Conservation (phyloP, 2,329 filamentous ascomycete genomes). For the Monosporascus cannonballus region DNA sequence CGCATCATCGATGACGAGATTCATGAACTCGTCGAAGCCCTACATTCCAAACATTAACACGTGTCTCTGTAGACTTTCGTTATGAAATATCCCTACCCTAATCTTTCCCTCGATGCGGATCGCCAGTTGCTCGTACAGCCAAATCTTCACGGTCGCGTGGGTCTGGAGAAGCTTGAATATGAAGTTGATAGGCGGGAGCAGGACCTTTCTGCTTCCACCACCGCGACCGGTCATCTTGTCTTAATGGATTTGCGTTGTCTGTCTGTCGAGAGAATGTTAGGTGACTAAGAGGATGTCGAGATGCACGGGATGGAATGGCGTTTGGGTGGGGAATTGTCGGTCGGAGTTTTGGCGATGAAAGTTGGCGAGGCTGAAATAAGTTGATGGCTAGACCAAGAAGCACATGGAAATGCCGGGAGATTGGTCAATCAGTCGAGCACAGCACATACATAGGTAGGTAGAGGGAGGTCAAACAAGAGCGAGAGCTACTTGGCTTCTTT, state of each 20-base stretch:
- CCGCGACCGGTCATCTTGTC: slow-evolving; percentile 52
- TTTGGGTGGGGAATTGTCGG: no score
- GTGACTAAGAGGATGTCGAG: no score
- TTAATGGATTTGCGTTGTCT: background rate
- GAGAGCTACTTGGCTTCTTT: no score
- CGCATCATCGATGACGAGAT: slow-evolving; percentile 91
- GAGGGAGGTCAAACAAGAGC: no score
- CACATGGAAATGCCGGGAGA: no score
- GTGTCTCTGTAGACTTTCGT: background rate
- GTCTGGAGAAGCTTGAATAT: slow-evolving; percentile 86
- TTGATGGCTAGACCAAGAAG: no score
- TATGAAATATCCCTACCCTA: slow-evolving; percentile 53
- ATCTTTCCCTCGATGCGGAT: slow-evolving; percentile 97
- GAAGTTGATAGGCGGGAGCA: slow-evolving; percentile 67
- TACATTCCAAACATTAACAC: slow-evolving; percentile 29
- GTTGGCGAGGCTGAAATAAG: background rate
- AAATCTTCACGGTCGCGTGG: slow-evolving; percentile 83
- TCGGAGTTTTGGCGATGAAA: background rate
- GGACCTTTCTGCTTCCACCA: slow-evolving; percentile 53
- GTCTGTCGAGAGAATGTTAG: background rate
- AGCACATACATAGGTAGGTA: no score
- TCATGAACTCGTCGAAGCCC: slow-evolving; percentile 99
- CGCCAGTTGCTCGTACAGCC: slow-evolving; percentile 93
- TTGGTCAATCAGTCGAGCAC: no score
- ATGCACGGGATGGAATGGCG: no score